Conservation (phyloP, 257 asterid species). For the Parsonsia alboflavescens region DNA sequence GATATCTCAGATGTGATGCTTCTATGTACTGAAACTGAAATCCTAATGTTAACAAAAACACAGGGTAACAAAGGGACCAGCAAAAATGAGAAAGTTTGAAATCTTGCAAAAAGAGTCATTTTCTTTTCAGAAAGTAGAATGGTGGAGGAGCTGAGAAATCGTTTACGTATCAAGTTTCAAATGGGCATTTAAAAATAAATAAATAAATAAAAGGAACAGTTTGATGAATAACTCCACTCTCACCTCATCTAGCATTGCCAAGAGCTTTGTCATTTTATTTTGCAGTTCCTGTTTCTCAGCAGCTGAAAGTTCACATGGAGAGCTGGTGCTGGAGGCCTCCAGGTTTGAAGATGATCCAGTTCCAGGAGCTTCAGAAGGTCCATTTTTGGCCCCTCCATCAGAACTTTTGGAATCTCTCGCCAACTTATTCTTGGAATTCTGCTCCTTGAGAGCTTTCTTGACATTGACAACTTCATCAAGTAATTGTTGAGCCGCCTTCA, state of each 20-base stretch:
- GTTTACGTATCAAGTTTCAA: too few species aligned
- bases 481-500: constrained; percentile 69
- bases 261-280: constrained; percentile 60
- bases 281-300: constrained; percentile 78
- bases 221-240: constrained; percentile 12
- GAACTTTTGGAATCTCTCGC: constrained; percentile 34
- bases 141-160: too few species aligned
- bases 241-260: constrained; percentile 85
- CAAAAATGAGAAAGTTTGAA: too few species aligned
- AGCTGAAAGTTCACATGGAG: constrained; percentile 42
- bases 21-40: too few species aligned
- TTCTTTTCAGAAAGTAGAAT: too few species aligned
- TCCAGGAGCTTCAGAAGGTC: constrained; percentile 39
- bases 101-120: too few species aligned
- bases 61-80: too few species aligned
- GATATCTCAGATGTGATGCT: too few species aligned
- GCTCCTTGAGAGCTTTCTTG: constrained; percentile 52
- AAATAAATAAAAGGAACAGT: not conserved
- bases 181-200: not conserved
- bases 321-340: constrained; percentile 30
- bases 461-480: constrained; percentile 86
- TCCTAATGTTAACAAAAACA: too few species aligned
- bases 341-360: constrained; percentile 28
- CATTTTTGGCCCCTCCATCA: constrained; percentile 37
- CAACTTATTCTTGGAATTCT: constrained; percentile 27